These are phyloP conservation scores for Cercospora sesami DNA, from an alignment of 2,329 filamentous ascomycete species.

Conservation along the genomic window DNA sequence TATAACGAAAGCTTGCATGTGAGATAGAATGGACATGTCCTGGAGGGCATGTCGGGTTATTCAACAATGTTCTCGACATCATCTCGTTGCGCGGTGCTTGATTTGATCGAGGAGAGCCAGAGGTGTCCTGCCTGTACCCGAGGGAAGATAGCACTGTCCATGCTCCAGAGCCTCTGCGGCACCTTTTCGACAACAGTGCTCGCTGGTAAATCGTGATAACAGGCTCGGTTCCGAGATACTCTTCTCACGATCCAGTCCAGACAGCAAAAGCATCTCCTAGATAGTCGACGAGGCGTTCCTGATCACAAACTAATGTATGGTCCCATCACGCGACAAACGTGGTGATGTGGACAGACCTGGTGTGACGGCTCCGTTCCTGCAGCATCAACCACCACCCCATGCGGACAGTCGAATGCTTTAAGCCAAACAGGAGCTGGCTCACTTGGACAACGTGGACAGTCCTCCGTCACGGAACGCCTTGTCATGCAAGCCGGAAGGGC, in stretches of 20 bases:
- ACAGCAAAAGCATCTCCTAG: background rate
- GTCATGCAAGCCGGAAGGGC: constrained; percentile 10
- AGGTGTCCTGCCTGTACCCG: background rate
- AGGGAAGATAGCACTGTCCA: background rate
- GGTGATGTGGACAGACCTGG: constrained; percentile 10
- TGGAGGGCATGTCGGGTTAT: background rate
- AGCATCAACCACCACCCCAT: background rate
- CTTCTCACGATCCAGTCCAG: background rate
- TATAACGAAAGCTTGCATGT: constrained; percentile 4
- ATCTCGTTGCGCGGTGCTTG: background rate
- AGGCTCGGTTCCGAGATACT: background rate
- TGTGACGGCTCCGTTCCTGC: constrained; percentile 14
- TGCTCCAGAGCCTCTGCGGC: background rate
- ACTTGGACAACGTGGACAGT: constrained; percentile 2
- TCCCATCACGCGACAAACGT: constrained; percentile 5
- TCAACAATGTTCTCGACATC: background rate
- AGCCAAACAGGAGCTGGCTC: background rate
- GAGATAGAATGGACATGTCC: background rate
- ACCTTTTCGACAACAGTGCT: background rate
- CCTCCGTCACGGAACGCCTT: background rate
- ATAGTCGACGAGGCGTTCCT: background rate
- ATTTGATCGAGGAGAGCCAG: background rate
- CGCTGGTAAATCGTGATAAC: background rate
- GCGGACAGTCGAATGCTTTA: background rate
- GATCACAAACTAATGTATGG: constrained; percentile 10